Evolutionary conservation across 176 grass and related monocot species (phyloP), one percentile per base, ranked within the genome.

Genomic region (Miscanthus lutarioriparius): DNA sequence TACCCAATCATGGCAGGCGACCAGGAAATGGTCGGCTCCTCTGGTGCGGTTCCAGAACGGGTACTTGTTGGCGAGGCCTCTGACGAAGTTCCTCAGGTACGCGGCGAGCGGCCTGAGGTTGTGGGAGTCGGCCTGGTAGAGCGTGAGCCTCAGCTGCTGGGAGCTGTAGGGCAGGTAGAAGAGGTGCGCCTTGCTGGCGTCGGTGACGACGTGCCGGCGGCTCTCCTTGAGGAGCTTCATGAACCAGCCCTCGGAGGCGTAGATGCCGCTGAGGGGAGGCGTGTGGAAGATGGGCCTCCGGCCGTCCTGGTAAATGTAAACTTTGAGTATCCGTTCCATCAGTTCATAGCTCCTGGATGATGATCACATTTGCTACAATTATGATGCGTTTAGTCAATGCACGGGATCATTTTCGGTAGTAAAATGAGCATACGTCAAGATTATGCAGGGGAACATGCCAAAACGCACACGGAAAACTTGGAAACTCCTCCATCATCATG

Each of bases 101-200:
- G 68, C 23, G 26, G 84, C 41, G 11, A 93, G 74, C 0, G 93
- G 94, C 40, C 82, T 79, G 66, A 96, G 82, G 78, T 96, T 75
- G 65, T 96, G 94, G 1, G 94, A 96, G 67, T 87, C 74, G 3
- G 86, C 77, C 19, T 91, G 86, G 53, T 96, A 96, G 85, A 89
- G 88, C 16, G 82, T 72, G 26, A 87, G 58, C 70, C 89, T 43
- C 12, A 96, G 88, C 19, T 87, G 88, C 83, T 92, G 91, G 17
- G 94, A 90, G 82, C 88, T 96, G 87, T 96, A 96, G 10, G 94
- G 94, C 14, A 96, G 83, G 75, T 96, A 96, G 91, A 96, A 93
- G 70, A 96, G 87, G 82, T 96, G 91, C 12, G 93, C 93, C 75
- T 59, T 93, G 67, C 13, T 7, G 20, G 86, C 75, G n/a, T 96